Evolutionary conservation across 176 grass and related monocot genomes (phyloP).

Genomic region (Tuctoria greenei): DNA sequence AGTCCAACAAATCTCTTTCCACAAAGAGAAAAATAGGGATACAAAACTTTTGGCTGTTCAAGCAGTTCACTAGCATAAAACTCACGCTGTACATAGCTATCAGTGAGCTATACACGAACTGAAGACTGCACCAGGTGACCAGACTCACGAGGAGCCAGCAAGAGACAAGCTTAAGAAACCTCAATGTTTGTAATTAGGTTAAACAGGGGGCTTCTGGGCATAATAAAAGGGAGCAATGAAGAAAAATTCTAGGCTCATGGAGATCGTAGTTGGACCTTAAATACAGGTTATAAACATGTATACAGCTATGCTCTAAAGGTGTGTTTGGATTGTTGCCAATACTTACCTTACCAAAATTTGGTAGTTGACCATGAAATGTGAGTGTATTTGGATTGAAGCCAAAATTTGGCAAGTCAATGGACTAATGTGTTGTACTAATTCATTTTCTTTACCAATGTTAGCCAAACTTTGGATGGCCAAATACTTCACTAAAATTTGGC

Average conservation of each 20-base stretch:
- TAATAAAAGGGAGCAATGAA: constrained; percentile 13
- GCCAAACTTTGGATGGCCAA: too few relatives aligned
- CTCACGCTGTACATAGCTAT: constrained; percentile 40
- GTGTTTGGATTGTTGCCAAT: too few relatives aligned
- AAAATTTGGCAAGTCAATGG: too few relatives aligned
- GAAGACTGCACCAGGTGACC: constrained; percentile 6
- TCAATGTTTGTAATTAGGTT: constrained; percentile 42
- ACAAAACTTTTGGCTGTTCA: constrained; percentile 39
- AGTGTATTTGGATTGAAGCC: too few relatives aligned
- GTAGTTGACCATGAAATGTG: too few relatives aligned
- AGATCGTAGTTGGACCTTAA: constrained; percentile 32
- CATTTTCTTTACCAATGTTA: too few relatives aligned
- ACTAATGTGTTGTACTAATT: too few relatives aligned
- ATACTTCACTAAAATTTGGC: too few relatives aligned
- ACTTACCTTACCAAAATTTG: too few relatives aligned
- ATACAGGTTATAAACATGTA: constrained; percentile 67
- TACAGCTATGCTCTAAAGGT: constrained; percentile 66
- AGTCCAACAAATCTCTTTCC: constrained; percentile 32
- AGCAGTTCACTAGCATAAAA: constrained; percentile 38
- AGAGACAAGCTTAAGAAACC: constrained; percentile 15
- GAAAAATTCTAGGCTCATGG: constrained; percentile 38
- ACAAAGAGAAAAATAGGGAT: constrained; percentile 22
- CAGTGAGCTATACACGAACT: constrained; percentile 28
- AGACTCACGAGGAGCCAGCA: constrained; percentile 33
- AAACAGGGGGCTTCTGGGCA: constrained; percentile 29